phyloP scores from a whole-genome alignment of 192 early-diverging fungal species.

The Kappamyces sp. region DNA sequence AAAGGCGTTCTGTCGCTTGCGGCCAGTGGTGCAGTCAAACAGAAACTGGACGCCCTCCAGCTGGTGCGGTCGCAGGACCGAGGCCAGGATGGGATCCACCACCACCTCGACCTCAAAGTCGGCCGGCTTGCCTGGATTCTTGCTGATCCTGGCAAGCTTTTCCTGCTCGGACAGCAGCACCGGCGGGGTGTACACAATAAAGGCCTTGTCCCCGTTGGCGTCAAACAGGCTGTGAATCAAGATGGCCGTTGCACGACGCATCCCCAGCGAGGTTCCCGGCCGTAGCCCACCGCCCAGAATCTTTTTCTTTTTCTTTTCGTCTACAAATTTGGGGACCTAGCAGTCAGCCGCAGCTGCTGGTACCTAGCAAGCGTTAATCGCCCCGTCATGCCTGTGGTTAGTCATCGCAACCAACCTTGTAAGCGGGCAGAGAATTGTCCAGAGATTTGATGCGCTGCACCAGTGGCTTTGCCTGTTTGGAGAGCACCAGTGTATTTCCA shows the following conservation, averaged over 20 bases:
- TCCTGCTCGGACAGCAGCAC: slow-evolving; percentile 45
- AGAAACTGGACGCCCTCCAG: slow-evolving; percentile 94
- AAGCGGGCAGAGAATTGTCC: too few relatives aligned
- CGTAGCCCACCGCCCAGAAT: slow-evolving; percentile 4
- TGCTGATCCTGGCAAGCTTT: slow-evolving; percentile 19
- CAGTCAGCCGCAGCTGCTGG: too few relatives aligned
- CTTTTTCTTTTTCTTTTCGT: not conserved
- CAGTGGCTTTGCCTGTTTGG: too few relatives aligned
- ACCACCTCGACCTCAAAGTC: slow-evolving; percentile 34
- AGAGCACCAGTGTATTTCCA: too few relatives aligned
- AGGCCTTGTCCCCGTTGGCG: slow-evolving; percentile 72
- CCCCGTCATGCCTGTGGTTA: too few relatives aligned
- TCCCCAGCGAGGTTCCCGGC: slow-evolving; percentile 46
- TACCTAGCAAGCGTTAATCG: too few relatives aligned
- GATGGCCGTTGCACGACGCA: slow-evolving; percentile 44
- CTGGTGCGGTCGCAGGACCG: slow-evolving; percentile 89
- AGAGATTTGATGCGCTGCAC: too few relatives aligned
- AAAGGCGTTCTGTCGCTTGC: slow-evolving; percentile 60
- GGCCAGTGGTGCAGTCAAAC: slow-evolving; percentile 90
- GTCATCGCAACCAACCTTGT: too few relatives aligned
- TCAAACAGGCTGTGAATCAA: slow-evolving; percentile 68
- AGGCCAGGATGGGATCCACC: slow-evolving; percentile 77
- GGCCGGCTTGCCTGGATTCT: slow-evolving; percentile 18
- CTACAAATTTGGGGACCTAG: not conserved
- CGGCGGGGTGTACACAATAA: slow-evolving; percentile 78